Evolutionary conservation across 1,284 basidiomycete species (phyloP).

Genomic region (Fomitopsis betulina): DNA sequence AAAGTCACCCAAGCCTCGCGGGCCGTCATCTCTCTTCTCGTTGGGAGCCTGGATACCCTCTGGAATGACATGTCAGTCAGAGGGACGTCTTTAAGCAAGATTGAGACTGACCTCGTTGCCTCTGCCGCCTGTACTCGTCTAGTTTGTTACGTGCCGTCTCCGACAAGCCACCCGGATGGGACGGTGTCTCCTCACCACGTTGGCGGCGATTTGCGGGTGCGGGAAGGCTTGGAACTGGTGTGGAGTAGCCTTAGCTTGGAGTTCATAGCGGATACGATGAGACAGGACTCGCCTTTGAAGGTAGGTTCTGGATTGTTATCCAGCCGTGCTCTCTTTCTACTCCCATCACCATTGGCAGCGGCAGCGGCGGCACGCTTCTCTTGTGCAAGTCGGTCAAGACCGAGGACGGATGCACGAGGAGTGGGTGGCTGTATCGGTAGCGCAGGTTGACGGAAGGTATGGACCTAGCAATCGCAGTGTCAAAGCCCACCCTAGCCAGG

Average conservation of each 20-base stretch:
- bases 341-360: constrained; percentile 37
- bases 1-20: constrained; percentile 68
- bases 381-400: constrained; percentile 81
- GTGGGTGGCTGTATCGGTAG: constrained; percentile 70
- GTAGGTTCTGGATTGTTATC: constrained; percentile 60
- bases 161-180: constrained; percentile 87
- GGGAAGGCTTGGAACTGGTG: constrained; percentile 71
- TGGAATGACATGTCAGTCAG: constrained; percentile 21
- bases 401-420: constrained; percentile 73
- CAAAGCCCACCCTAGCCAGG: background rate
- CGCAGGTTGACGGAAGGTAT: constrained; percentile 73
- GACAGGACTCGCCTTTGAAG: constrained; percentile 69
- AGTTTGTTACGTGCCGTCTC: constrained; percentile 66
- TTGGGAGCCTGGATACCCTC: constrained; percentile 60
- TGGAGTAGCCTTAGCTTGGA: background rate
- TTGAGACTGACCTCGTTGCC: constrained; percentile 54
- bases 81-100: background rate
- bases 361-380: constrained; percentile 74
- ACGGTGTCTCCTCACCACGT: constrained; percentile 86
- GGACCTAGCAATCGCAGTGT: constrained; percentile 41
- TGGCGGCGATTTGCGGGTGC: constrained; percentile 60
- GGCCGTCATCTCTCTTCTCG: constrained; percentile 49
- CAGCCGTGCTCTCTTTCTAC: constrained; percentile 62
- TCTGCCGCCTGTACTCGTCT: constrained; percentile 69
- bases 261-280: background rate